A percentile compares a stretch with the other conserved stretches of the same genome.
phyloP scores from a whole-genome alignment of 1,284 basidiomycete species.

The Inonotus obliquus region DNA sequence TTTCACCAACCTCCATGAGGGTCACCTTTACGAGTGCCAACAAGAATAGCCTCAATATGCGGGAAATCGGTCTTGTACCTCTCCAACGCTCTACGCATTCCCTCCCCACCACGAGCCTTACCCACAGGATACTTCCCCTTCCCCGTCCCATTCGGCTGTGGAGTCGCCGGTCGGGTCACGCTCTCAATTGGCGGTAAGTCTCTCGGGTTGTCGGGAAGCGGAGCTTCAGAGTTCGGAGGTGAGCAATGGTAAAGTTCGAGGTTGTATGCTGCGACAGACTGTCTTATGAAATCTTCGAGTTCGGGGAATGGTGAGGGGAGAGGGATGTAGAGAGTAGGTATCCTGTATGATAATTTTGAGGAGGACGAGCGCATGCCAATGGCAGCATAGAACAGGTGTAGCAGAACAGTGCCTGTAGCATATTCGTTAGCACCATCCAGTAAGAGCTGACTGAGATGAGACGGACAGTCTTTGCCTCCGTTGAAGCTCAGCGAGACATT shows the following conservation, averaged over 20 bases:
- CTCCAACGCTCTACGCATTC: slow-evolving; percentile 80
- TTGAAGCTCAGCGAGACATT: slow-evolving; percentile 89
- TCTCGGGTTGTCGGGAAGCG: background rate
- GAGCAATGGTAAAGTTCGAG: slow-evolving; percentile 73
- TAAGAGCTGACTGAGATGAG: background rate
- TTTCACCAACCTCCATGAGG: slow-evolving; percentile 81
- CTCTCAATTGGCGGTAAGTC: slow-evolving; percentile 26
- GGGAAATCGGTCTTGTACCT: slow-evolving; percentile 67
- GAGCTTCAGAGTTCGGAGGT: slow-evolving; percentile 24
- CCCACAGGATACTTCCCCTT: slow-evolving; percentile 32
- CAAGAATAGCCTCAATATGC: slow-evolving; percentile 74
- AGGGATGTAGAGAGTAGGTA: slow-evolving; percentile 85
- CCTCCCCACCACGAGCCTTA: slow-evolving; percentile 59
- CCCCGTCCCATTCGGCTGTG: slow-evolving; percentile 10
- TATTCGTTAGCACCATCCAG: background rate
- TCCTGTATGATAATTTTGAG: slow-evolving; percentile 39
- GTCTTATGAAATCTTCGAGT: slow-evolving; percentile 81
- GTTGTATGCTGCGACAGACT: slow-evolving; percentile 63
- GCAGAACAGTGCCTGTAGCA: slow-evolving; percentile 79
- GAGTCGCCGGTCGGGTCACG: slow-evolving; percentile 26
- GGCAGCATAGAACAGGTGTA: slow-evolving; percentile 83
- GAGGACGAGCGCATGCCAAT: slow-evolving; percentile 43
- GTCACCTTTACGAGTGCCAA: slow-evolving; percentile 86
- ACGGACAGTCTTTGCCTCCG: slow-evolving; percentile 95
- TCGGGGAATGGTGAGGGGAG: slow-evolving; percentile 83